These are phyloP conservation scores for Cryphonectria radicalis DNA, from an alignment of 2,329 filamentous ascomycete genomes.

Conservation along the genomic window DNA sequence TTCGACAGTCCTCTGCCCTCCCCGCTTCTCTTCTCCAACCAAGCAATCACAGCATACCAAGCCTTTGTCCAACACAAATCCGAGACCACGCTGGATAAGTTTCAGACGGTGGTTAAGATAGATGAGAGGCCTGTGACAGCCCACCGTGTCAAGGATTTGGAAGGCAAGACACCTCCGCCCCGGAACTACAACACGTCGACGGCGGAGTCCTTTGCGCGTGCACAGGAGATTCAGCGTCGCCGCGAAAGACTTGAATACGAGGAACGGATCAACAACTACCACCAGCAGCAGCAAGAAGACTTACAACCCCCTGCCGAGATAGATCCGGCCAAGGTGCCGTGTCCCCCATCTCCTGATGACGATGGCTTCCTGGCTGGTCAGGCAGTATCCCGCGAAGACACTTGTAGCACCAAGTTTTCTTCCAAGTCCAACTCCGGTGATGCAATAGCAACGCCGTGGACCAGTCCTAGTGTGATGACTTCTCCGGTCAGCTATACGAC, in stretches of 20 bases:
- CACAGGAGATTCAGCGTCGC: slow-evolving; percentile 40
- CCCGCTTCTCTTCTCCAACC: slow-evolving; percentile 46
- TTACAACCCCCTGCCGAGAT: slow-evolving; percentile 31
- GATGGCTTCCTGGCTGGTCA: slow-evolving; percentile 41
- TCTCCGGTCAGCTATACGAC: slow-evolving; percentile 52
- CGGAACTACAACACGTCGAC: slow-evolving; percentile 45
- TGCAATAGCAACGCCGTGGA: slow-evolving; percentile 54
- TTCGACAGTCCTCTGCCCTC: slow-evolving; percentile 40
- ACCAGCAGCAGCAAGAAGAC: slow-evolving; percentile 14
- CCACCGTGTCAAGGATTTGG: slow-evolving; percentile 47
- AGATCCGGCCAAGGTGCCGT: slow-evolving; percentile 41
- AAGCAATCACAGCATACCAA: slow-evolving; percentile 46
- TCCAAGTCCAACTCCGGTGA: slow-evolving; percentile 58
- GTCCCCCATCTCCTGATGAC: slow-evolving; percentile 52
- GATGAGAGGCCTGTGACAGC: slow-evolving; percentile 55
- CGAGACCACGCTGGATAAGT: slow-evolving; percentile 48
- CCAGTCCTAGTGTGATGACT: slow-evolving; percentile 57
- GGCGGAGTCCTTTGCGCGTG: slow-evolving; percentile 45
- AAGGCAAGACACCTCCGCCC: slow-evolving; percentile 42
- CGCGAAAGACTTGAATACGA: slow-evolving; percentile 42
- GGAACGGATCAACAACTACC: slow-evolving; percentile 32
- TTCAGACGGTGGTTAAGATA: slow-evolving; percentile 40
- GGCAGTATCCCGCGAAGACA: slow-evolving; percentile 45
- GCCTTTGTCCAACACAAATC: slow-evolving; percentile 42
- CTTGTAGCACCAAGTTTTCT: slow-evolving; percentile 51